Evolutionary conservation across 176 grass and related monocot genomes (phyloP).

Genomic region (Metroxylon sagu): DNA sequence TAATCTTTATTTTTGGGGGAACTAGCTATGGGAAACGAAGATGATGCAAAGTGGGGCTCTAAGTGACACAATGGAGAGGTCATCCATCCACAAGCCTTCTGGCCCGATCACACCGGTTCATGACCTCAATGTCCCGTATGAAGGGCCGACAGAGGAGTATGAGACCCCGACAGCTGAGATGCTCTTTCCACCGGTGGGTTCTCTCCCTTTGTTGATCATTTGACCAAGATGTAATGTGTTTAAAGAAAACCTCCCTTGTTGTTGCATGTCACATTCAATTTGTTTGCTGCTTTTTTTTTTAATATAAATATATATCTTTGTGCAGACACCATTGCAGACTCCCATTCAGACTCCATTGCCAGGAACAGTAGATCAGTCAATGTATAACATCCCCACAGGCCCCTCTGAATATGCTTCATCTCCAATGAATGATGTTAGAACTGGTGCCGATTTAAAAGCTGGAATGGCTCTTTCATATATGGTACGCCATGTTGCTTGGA

Average conservation of each 20-base stretch:
- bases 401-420: constrained; percentile 87
- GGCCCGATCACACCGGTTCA: background rate
- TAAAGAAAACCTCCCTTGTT: background rate
- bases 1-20: background rate
- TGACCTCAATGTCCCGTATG: constrained; percentile 73
- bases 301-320: background rate
- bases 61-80: constrained; percentile 43
- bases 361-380: constrained; percentile 30
- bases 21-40: constrained; percentile 96
- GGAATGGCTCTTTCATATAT: constrained; percentile 59
- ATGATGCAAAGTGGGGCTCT: constrained; percentile 92
- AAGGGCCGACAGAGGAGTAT: constrained; percentile 84
- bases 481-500: constrained; percentile 24
- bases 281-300: background rate
- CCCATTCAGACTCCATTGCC: constrained; percentile 73
- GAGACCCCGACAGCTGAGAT: constrained; percentile 85
- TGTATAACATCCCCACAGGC: constrained; percentile 82
- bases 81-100: constrained; percentile 1
- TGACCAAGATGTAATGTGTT: background rate
- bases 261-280: background rate
- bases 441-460: constrained; percentile 51
- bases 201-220: too few relatives aligned
- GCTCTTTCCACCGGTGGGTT: constrained; percentile 64
- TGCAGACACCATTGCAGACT: constrained; percentile 69
- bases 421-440: constrained; percentile 60